Base-by-base conservation (phyloP, 2,329 filamentous ascomycete genomes). In the Claviceps africana region DNA sequence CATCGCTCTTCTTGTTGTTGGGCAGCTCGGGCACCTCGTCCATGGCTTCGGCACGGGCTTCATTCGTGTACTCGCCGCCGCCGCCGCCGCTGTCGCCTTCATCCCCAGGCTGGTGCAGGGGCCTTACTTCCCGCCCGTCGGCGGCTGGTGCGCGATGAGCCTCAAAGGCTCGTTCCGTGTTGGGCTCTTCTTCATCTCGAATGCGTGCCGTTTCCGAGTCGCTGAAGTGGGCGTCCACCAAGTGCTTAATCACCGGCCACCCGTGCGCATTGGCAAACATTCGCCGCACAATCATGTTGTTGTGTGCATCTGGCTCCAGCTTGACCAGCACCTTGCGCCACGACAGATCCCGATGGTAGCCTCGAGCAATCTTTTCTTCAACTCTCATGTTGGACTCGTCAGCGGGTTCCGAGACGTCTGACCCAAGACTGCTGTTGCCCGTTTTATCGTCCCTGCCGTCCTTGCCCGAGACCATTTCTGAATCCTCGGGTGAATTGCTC, bases 301-400 rank as follows among this genome's bases (percentile, higher is more conserved):
- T 98, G 71, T 98, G 93, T 0, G 93, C 93, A 67, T 98, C 93
- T 0, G 93, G 93, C 64, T 98, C 91, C 2, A 98, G 75, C 51
- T 93, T 86, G 15, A 98, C 93, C 4, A 98, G 79, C 1, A 98
- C 93, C 65, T 98, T 98, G 46, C 93, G 86, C 93, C 93, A 98
- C 1, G 88, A 87, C 21, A 98, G 70, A 56, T 88, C 88, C 13
- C 83, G 82, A 66, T 98, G 93, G 69, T 98, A 98, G 15, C 89
- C 93, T 47, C 93, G 81, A 1, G 93, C 93, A 58, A 98, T 98
- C 69, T 96, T 97, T 67, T 98, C 93, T 67, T 98, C 93, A 0
- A 97, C 89, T 56, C 86, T 88, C 81, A 97, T 90, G 56, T 72
- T 80, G 10, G 82, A 79, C 17, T 70, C 75, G 59, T 85, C 82